Base-by-base conservation (phyloP, 345 rosid genomes). In the Excoecaria cochinchinensis region DNA sequence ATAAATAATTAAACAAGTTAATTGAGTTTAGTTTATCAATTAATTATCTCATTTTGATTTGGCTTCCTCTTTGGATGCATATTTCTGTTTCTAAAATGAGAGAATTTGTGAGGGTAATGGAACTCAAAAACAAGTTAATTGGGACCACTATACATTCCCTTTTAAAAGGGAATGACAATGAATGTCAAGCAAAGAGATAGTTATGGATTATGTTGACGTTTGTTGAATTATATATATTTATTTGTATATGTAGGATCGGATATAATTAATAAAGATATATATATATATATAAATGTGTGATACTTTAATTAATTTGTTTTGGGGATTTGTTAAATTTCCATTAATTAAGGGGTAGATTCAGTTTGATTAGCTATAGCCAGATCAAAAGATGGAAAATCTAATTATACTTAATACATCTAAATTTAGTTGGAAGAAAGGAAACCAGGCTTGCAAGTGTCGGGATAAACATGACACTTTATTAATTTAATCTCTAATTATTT, bases 341-440 rank as follows among this genome's bases (percentile, higher is more conserved):
- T 73, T 70, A 77, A 77, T 68, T 25, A 63, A 62, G 67, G 74
- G 80, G 58, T 6, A 3, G 22, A 53, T 38, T 44, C 3, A 24
- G 47, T 16, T 62, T 69, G 61, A 71, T 82, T 78, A 81, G 67
- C 22, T 56, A 56, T 56, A 56, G 78, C 74, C 76, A 59, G 69
- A 76, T 51, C 56, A 72, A 75, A 77, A 63, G 71, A 73, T 11
- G 66, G 60, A 21, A 62, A 69, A 80, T 79, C 58, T 40, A 53
- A 60, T 67, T 72, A 62, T 5, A 67, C 55, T 57, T 72, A 64
- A 44, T 64, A 78, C 83, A 78, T 74, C 22, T 40, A 61, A 77
- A 55, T 74, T 65, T 68, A 82, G 93, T 85, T 82, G 88, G 87
- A 80, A 76, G 80, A 80, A 74, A 82, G 86, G 93, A 83, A 88